These are phyloP conservation scores for Botrytis aclada DNA, from an alignment of 2,329 filamentous ascomycete species.

Conservation along the genomic window DNA sequence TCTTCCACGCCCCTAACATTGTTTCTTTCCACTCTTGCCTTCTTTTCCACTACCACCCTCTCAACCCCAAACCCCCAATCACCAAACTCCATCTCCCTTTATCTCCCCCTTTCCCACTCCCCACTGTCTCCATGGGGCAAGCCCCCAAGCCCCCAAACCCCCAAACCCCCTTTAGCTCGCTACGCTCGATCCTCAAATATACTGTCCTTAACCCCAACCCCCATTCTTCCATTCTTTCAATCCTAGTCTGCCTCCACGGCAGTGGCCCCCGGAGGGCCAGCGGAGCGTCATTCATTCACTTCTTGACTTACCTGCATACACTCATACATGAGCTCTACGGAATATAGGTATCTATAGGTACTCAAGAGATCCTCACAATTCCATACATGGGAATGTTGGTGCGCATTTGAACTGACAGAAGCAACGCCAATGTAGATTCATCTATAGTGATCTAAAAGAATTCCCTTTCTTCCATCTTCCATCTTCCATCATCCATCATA, in stretches of 20 bases:
- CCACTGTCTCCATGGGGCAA: background rate
- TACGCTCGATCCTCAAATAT: background rate
- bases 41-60: background rate
- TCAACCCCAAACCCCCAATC: no score
- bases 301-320: background rate
- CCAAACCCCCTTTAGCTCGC: background rate
- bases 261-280: conserved; percentile 1
- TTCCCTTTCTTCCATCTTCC: background rate
- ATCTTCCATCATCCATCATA: conserved; percentile 13
- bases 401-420: background rate
- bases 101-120: background rate
- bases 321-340: background rate
- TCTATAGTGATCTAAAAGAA: conserved; percentile 8
- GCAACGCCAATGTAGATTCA: conserved; percentile 5
- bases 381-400: background rate
- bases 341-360: background rate
- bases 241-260: background rate
- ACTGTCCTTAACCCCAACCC: background rate
- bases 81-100: background rate
- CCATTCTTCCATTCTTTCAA: background rate
- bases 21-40: background rate
- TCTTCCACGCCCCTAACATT: background rate
- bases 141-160: background rate
- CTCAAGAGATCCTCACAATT: background rate
- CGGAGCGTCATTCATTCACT: background rate